These are phyloP conservation scores for Hyaloperonospora brassicae DNA, from an alignment of 352 stramenopile species.

Conservation along the genomic window DNA sequence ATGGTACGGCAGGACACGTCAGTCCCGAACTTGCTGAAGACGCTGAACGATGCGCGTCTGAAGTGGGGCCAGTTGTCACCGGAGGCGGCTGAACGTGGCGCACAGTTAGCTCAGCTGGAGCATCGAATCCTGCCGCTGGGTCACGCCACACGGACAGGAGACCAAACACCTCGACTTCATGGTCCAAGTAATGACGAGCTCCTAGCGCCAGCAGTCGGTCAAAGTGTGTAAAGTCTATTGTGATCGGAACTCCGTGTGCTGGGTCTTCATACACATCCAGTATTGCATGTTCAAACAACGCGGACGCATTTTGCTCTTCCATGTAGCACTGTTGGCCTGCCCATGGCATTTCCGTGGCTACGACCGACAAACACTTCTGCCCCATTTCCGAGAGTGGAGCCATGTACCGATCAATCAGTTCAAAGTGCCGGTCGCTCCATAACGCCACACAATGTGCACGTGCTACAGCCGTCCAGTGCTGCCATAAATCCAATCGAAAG, in stretches of 20 bases:
- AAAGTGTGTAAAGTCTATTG: slow-evolving; percentile 63
- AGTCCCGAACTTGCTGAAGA: slow-evolving; percentile 18
- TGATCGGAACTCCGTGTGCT: slow-evolving; percentile 26
- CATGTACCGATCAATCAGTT: slow-evolving; percentile 62
- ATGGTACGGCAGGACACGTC: slow-evolving; percentile 13
- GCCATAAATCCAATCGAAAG: slow-evolving; percentile 76
- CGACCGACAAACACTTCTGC: slow-evolving; percentile 65
- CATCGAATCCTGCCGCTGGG: slow-evolving; percentile 46
- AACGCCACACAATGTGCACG: slow-evolving; percentile 39
- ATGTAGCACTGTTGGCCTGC: slow-evolving; percentile 69
- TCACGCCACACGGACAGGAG: slow-evolving; percentile 65
- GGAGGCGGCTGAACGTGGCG: slow-evolving; percentile 21
- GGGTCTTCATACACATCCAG: slow-evolving; percentile 53
- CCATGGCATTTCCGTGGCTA: slow-evolving; percentile 73
- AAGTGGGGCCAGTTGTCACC: slow-evolving; percentile 15
- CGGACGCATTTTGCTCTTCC: slow-evolving; percentile 55
- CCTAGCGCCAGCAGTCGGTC: slow-evolving; percentile 53
- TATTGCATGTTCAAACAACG: slow-evolving; percentile 61
- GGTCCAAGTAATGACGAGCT: slow-evolving; percentile 39
- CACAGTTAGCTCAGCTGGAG: slow-evolving; percentile 36
- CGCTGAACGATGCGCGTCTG: slow-evolving; percentile 15
- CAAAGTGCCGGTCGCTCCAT: slow-evolving; percentile 65
- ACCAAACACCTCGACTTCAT: slow-evolving; percentile 71
- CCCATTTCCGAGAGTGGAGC: slow-evolving; percentile 46
- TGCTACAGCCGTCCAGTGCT: slow-evolving; percentile 59